Percentiles rank a stretch among this genome's conserved stretches.
Evolutionary conservation across 495 filamentous ascomycete genomes (phyloP).

Genomic region (Letharia columbiana): DNA sequence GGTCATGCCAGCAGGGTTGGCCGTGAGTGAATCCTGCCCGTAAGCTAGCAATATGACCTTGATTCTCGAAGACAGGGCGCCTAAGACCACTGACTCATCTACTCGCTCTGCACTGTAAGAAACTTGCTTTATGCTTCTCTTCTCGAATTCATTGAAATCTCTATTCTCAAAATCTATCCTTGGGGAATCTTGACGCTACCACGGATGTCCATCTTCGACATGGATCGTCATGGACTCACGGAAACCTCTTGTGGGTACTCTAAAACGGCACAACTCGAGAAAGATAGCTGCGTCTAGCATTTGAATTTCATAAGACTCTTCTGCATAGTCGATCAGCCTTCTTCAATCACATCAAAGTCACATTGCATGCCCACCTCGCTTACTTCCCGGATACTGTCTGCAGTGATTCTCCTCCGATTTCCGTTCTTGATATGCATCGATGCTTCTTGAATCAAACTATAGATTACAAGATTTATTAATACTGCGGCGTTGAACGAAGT

Average conservation of each 20-base stretch:
- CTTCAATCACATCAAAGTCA: background rate
- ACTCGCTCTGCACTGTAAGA: too few species aligned
- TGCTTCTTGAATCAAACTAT: slow-evolving; percentile 77
- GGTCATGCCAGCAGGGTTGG: background rate
- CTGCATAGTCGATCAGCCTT: slow-evolving; percentile 33
- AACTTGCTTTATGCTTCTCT: too few species aligned
- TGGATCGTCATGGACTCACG: background rate
- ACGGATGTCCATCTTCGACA: background rate
- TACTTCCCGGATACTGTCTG: slow-evolving; percentile 66
- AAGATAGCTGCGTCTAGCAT: slow-evolving; percentile 40
- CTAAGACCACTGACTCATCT: too few species aligned
- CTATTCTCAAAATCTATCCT: background rate
- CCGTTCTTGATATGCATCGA: slow-evolving; percentile 64
- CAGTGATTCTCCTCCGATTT: slow-evolving; percentile 63
- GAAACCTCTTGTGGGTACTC: background rate
- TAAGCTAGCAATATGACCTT: background rate
- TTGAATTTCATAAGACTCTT: slow-evolving; percentile 69
- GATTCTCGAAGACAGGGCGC: background rate
- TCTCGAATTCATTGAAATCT: background rate
- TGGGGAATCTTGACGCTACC: background rate
- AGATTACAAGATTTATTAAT: background rate
- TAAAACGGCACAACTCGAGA: too few species aligned
- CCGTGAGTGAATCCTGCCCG: background rate
- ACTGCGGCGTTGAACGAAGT: slow-evolving; percentile 10
- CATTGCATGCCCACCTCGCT: slow-evolving; percentile 43